Evolutionary conservation across 2,329 filamentous ascomycete genomes (phyloP).

Genomic region (Paramyrothecium sp.): DNA sequence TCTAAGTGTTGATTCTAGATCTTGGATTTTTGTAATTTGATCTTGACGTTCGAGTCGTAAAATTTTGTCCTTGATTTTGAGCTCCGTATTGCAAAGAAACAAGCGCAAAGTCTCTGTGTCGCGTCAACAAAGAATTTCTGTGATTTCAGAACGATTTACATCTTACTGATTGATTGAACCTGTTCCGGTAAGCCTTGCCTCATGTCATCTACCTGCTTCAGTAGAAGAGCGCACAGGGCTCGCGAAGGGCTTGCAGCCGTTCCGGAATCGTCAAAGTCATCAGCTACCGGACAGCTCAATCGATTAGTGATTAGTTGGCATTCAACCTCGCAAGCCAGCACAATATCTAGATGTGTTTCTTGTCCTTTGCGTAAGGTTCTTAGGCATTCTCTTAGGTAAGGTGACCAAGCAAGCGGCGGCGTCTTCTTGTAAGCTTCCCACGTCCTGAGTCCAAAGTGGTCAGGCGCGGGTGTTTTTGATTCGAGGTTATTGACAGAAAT

Average conservation of each 20-base stretch:
- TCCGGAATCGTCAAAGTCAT: neutral
- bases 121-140: neutral
- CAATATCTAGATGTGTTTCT: conserved; percentile 8
- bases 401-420: conserved; percentile 46
- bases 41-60: neutral
- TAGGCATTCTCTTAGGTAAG: conserved; percentile 55
- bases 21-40: conserved; percentile 7
- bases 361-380: conserved; percentile 27
- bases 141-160: neutral
- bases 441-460: conserved; percentile 11
- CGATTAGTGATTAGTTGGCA: conserved; percentile 11
- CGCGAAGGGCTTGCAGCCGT: neutral
- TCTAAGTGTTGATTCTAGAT: conserved; percentile 8
- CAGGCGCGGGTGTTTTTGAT: neutral
- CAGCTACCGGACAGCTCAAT: neutral
- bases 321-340: conserved; percentile 8
- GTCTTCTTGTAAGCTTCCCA: conserved; percentile 30
- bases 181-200: neutral
- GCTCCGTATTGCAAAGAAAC: conserved; percentile 7
- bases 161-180: conserved; percentile 4
- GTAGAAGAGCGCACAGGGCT: conserved; percentile 3
- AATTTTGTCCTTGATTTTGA: conserved; percentile 9
- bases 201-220: conserved; percentile 5
- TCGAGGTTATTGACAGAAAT: neutral
- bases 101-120: conserved; percentile 1